Conservation (phyloP, 1,284 basidiomycete species). For the Naganishia cerealis region DNA sequence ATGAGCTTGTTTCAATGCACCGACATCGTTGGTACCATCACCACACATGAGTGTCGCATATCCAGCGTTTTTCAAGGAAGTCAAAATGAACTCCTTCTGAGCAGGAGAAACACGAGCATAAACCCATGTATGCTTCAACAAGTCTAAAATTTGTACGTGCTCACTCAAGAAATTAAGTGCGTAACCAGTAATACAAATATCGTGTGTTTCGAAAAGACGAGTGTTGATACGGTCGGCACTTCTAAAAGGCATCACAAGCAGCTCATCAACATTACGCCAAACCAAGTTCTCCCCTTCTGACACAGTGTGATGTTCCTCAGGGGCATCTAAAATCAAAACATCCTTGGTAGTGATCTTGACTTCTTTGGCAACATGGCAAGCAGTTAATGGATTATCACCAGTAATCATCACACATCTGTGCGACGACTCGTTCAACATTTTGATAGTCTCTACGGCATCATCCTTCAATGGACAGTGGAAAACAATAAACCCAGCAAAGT, state of each 20-base stretch:
- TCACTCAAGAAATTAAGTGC: conserved; percentile 85
- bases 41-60: conserved; percentile 93
- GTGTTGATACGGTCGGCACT: conserved; percentile 72
- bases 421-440: conserved; percentile 89
- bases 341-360: conserved; percentile 95
- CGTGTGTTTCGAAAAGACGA: conserved; percentile 75
- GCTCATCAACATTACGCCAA: conserved; percentile 91
- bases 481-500: conserved; percentile 87
- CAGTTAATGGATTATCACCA: conserved; percentile 92
- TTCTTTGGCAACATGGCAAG: conserved; percentile 86
- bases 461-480: conserved; percentile 94
- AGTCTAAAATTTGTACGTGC: conserved; percentile 64
- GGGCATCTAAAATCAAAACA: conserved; percentile 82
- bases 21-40: conserved; percentile 95
- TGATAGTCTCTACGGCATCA: conserved; percentile 81
- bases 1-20: conserved; percentile 92
- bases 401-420: conserved; percentile 98
- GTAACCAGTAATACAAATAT: conserved; percentile 89
- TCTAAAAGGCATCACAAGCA: conserved; percentile 77
- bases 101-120: conserved; percentile 91
- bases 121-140: conserved; percentile 84
- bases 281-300: conserved; percentile 68
- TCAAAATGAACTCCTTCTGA: conserved; percentile 90
- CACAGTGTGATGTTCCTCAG: conserved; percentile 78
- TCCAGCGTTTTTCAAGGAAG: conserved; percentile 79